A percentile compares a stretch with the other conserved stretches of the same genome.
These are phyloP conservation scores for Trypanosoma scelopori DNA, from an alignment of 208 protist genomes.

Conservation along the genomic window DNA sequence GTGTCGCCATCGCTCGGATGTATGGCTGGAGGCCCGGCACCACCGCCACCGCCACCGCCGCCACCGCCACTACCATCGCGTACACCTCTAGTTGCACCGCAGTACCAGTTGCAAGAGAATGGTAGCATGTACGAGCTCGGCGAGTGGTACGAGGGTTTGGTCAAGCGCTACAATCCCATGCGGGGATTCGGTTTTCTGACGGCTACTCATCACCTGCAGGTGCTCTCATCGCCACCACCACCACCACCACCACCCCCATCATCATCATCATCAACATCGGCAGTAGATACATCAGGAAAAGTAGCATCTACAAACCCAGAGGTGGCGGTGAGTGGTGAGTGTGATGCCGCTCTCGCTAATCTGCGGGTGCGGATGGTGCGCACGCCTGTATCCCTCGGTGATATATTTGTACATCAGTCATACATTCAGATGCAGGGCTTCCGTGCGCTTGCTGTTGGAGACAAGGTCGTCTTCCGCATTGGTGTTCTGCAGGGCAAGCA, in stretches of 20 bases:
- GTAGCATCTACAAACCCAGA: not conserved
- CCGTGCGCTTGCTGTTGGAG: slow-evolving; percentile 48
- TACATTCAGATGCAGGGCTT: slow-evolving; percentile 65
- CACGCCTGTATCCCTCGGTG: slow-evolving; percentile 37
- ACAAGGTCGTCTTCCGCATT: slow-evolving; percentile 53
- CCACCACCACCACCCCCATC: not conserved
- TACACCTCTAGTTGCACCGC: not conserved
- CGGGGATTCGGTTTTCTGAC: slow-evolving; percentile 74
- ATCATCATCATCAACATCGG: slow-evolving; percentile 3
- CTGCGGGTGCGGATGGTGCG: slow-evolving; percentile 20
- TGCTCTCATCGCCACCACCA: slow-evolving; percentile 21
- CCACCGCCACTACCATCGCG: not conserved
- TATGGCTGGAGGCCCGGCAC: not conserved
- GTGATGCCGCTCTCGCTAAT: not conserved
- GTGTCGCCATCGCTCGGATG: not conserved
- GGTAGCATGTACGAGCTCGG: slow-evolving; percentile 43
- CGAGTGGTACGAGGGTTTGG: slow-evolving; percentile 58
- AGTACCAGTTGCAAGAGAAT: slow-evolving; percentile 28
- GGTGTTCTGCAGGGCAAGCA: slow-evolving; percentile 46
- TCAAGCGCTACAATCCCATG: slow-evolving; percentile 73
- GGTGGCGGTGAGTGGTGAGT: not conserved
- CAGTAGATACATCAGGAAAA: not conserved
- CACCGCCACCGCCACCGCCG: slow-evolving; percentile 6
- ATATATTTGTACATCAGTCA: slow-evolving; percentile 74
- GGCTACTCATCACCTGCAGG: slow-evolving; percentile 39